These are phyloP conservation scores for Fusarium odoratissimum DNA, from an alignment of 2,329 filamentous ascomycete species.

Conservation along the genomic window DNA sequence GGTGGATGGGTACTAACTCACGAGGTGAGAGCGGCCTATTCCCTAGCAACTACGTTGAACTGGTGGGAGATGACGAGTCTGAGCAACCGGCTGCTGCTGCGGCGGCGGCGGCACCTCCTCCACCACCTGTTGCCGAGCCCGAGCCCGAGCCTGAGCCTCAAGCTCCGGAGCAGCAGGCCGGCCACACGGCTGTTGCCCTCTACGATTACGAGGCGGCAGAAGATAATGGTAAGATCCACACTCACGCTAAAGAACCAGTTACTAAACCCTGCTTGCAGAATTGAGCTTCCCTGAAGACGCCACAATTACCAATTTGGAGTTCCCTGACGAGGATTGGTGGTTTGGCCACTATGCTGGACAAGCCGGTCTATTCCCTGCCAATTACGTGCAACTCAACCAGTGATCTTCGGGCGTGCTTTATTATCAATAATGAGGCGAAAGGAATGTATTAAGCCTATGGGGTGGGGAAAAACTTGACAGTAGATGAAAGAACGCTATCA, in stretches of 20 bases:
- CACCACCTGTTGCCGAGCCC: constrained; percentile 48
- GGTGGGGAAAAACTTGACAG: constrained; percentile 32
- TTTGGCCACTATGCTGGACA: constrained; percentile 85
- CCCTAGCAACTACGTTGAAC: constrained; percentile 96
- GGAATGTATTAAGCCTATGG: constrained; percentile 1
- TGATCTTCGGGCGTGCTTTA: constrained; percentile 8
- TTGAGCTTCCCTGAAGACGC: constrained; percentile 90
- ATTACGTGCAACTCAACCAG: constrained; percentile 71
- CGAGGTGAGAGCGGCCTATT: constrained; percentile 89
- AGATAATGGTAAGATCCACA: constrained; percentile 75
- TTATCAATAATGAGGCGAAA: constrained; percentile 11
- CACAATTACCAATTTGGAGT: constrained; percentile 85
- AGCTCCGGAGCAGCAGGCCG: constrained; percentile 51
- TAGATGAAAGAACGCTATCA: constrained; percentile 40
- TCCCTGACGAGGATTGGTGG: constrained; percentile 99
- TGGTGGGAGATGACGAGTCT: constrained; percentile 75
- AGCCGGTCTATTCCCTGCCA: constrained; percentile 84
- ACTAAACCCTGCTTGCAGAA: constrained; percentile 56
- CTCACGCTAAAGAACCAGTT: background rate
- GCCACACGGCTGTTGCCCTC: constrained; percentile 81
- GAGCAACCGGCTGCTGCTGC: constrained; percentile 50
- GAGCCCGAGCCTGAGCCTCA: constrained; percentile 52
- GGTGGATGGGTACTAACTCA: constrained; percentile 96
- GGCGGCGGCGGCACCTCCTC: constrained; percentile 39
- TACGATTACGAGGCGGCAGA: constrained; percentile 98